phyloP scores from a whole-genome alignment of 495 filamentous ascomycete species.

The Mytilinidion resinicola region DNA sequence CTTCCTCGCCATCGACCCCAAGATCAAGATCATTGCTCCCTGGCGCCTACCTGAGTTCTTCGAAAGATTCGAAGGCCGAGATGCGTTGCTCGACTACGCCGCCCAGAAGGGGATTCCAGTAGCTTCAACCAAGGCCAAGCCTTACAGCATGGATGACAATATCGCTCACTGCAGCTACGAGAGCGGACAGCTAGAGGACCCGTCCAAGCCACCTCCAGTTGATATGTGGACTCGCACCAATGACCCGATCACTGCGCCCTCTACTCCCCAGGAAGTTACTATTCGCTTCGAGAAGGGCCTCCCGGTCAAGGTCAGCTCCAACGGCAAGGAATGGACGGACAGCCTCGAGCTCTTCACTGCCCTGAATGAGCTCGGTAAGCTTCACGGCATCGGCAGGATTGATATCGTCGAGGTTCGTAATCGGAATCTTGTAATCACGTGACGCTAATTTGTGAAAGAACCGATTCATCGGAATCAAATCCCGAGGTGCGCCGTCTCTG shows the following conservation, averaged over 20 bases:
- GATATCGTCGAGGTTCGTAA: conserved; percentile 9
- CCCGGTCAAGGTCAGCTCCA: background rate
- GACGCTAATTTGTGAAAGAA: conserved; percentile 2
- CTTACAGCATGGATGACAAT: conserved; percentile 11
- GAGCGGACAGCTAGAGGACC: conserved; percentile 4
- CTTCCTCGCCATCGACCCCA: conserved; percentile 4
- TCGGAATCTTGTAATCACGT: background rate
- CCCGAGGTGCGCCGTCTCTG: no score
- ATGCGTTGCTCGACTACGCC: conserved; percentile 10
- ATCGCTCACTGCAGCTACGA: conserved; percentile 11
- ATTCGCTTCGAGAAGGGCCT: conserved; percentile 7
- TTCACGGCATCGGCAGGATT: conserved; percentile 8
- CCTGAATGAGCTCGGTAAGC: background rate
- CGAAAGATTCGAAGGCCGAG: background rate
- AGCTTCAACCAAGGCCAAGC: conserved; percentile 5
- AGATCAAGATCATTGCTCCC: conserved; percentile 4
- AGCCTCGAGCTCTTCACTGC: conserved; percentile 7
- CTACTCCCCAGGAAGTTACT: conserved; percentile 1
- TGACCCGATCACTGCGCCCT: background rate
- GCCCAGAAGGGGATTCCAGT: background rate
- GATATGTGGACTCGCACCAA: conserved; percentile 8
- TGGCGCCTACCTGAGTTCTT: conserved; percentile 9
- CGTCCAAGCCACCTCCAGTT: background rate
- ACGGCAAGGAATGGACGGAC: background rate
- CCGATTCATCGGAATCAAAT: conserved; percentile 6